Conservation (phyloP, 768 basidiomycete species). For the Russula olivacea region DNA sequence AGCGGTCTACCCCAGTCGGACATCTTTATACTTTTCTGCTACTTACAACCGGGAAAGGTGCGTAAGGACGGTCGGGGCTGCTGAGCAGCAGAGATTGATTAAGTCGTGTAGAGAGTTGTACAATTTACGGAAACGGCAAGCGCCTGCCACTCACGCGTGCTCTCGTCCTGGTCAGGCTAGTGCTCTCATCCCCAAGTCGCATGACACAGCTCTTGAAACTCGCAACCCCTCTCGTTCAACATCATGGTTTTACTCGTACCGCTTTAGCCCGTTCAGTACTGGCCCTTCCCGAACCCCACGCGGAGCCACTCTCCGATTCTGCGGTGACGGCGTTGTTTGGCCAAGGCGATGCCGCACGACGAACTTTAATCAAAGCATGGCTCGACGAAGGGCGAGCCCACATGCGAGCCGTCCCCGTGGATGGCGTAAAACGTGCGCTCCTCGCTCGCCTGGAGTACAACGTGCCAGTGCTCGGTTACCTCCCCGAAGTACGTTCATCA, state of each 20-base stretch:
- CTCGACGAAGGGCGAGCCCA: slow-evolving; percentile 53
- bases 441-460: slow-evolving; percentile 56
- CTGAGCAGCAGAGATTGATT: slow-evolving; percentile 19
- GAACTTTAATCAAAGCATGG: slow-evolving; percentile 67
- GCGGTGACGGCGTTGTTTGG: slow-evolving; percentile 75
- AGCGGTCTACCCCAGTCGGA: slow-evolving; percentile 27
- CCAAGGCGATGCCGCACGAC: slow-evolving; percentile 55
- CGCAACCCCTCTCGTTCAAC: slow-evolving; percentile 56
- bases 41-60: slow-evolving; percentile 4
- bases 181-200: neutral
- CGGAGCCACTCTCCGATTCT: slow-evolving; percentile 58
- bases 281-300: slow-evolving; percentile 44
- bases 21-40: slow-evolving; percentile 19
- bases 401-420: slow-evolving; percentile 37
- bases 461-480: slow-evolving; percentile 54
- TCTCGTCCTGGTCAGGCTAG: too few species aligned
- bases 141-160: neutral
- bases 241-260: slow-evolving; percentile 70
- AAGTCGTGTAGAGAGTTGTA: neutral
- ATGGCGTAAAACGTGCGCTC: slow-evolving; percentile 47
- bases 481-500: slow-evolving; percentile 54
- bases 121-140: slow-evolving; percentile 11
- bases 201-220: slow-evolving; percentile 45
- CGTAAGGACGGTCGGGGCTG: slow-evolving; percentile 25
- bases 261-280: slow-evolving; percentile 62